Evolutionary conservation across 2,329 filamentous ascomycete species (phyloP), one percentile per base, ranked within the genome.

Genomic region (Dothistroma pini): DNA sequence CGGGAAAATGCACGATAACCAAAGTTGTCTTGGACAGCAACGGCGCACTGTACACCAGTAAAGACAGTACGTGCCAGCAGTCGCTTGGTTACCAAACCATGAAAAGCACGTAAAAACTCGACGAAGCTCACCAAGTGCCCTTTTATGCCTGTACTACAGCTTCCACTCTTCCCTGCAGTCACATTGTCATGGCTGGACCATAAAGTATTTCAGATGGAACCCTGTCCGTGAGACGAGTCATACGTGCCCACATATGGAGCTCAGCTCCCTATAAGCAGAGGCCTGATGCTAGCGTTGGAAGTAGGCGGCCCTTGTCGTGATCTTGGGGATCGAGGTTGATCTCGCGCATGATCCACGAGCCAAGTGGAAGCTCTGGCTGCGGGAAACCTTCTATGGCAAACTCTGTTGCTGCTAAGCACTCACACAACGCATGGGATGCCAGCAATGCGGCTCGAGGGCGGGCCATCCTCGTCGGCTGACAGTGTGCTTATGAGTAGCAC

Each of bases 381-480:
- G 4, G 29, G 1, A 7, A 48, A 29, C 41, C 54, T 32, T 47
- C 21, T 34, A 11, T 22, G 7, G n/a, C 34, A 29, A 57, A 57
- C 55, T 57, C 55, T 57, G 35, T 48, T 57, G 44, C 55, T n/a
- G 55, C 21, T 57, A 57, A 57, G 55, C 55, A 57, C 41, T 49
- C 2, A 21, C 31, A 12, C 16, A 55, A 22, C 12, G 11, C 53
- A 34, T 22, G 53, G 53, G 19, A 55, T 55, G 53, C 53, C 19
- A 21, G 53, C 38, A 4, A 55, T 25, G n/a, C 53, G 38, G 53
- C 31, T 53, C 51, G 12, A 53, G 51, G 51, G 34, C 53, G 53
- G 53, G 53, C 34, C n/a, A 55, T 55, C 32, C 32, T 47, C 53
- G 32, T 55, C 51, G 51, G n/a, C 32, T 25, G 29, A 55, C 22